Percentiles rank a stretch among this genome's conserved stretches.
Evolutionary conservation across 352 stramenopile genomes (phyloP).

Genomic region (Phytophthora capsici): DNA sequence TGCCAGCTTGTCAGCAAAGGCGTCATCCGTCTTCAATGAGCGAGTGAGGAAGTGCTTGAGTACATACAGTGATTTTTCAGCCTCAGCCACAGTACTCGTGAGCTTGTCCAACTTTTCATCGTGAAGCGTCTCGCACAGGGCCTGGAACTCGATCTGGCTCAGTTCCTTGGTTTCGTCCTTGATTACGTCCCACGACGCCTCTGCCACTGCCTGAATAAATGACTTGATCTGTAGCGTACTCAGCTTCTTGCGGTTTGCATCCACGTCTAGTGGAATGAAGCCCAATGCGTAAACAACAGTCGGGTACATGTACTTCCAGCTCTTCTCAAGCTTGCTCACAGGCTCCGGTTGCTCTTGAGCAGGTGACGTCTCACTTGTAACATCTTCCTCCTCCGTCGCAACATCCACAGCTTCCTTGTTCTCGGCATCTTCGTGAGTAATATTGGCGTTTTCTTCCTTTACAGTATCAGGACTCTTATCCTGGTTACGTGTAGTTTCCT

Average conservation of each 20-base stretch:
- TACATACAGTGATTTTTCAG: constrained; percentile 66
- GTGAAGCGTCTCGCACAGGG: constrained; percentile 67
- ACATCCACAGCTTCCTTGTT: constrained; percentile 1
- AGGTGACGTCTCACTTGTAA: constrained; percentile 10
- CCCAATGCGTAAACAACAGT: constrained; percentile 72
- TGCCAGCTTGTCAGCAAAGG: constrained; percentile 51
- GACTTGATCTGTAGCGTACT: constrained; percentile 88
- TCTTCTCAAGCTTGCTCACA: constrained; percentile 17
- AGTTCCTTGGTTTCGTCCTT: constrained; percentile 45
- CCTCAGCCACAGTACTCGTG: constrained; percentile 32
- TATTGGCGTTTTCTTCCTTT: constrained; percentile 7
- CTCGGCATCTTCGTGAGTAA: neutral
- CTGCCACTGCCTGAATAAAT: constrained; percentile 79
- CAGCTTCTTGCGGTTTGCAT: constrained; percentile 60
- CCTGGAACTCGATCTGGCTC: constrained; percentile 79
- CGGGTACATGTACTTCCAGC: constrained; percentile 77
- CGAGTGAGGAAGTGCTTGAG: constrained; percentile 74
- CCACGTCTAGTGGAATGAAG: constrained; percentile 57
- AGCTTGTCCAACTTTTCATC: constrained; percentile 43
- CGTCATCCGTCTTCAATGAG: constrained; percentile 57
- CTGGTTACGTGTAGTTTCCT: neutral
- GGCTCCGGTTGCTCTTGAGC: constrained; percentile 12
- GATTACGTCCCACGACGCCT: constrained; percentile 73
- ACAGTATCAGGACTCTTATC: too few species aligned
- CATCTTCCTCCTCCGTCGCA: constrained; percentile 7